A percentile compares a stretch with the other conserved stretches of the same genome.
These are phyloP conservation scores for Eucalyptus cladocalyx DNA, from an alignment of 345 rosid genomes.

Conservation along the genomic window DNA sequence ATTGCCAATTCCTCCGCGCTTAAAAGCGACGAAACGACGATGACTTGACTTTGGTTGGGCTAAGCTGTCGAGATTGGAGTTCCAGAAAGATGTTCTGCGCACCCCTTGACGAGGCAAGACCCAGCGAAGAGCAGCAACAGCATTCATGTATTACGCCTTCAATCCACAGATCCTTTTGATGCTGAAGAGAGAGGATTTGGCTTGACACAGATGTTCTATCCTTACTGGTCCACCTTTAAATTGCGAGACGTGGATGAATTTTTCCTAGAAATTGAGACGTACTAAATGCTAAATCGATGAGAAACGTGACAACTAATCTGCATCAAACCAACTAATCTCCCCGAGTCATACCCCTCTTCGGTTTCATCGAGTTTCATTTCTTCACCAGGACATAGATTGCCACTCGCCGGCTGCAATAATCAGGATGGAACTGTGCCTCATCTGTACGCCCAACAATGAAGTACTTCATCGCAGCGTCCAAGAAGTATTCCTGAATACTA, in stretches of 20 bases:
- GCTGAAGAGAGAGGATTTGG: background rate
- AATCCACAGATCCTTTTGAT: background rate
- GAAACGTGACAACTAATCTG: background rate
- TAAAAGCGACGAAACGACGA: background rate
- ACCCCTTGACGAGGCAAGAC: background rate
- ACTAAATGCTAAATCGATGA: background rate
- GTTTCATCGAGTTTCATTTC: constrained; percentile 9
- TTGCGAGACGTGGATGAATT: background rate
- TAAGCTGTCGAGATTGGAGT: background rate
- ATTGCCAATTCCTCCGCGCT: background rate
- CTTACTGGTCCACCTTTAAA: background rate
- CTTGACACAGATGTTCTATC: background rate
- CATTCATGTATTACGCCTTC: background rate
- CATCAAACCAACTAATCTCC: background rate
- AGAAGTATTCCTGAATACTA: constrained; percentile 69
- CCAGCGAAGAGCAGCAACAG: background rate
- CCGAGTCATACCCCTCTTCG: background rate
- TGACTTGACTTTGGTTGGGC: background rate
- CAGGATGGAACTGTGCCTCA: constrained; percentile 57
- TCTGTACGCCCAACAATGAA: constrained; percentile 64
- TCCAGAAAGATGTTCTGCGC: background rate
- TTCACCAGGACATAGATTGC: constrained; percentile 65
- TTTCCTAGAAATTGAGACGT: background rate
- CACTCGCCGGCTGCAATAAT: constrained; percentile 10
- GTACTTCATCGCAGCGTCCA: constrained; percentile 57